Evolutionary conservation across 345 rosid species (phyloP), one percentile per base, ranked within the genome.

Genomic region (Diplotaxis tenuifolia): DNA sequence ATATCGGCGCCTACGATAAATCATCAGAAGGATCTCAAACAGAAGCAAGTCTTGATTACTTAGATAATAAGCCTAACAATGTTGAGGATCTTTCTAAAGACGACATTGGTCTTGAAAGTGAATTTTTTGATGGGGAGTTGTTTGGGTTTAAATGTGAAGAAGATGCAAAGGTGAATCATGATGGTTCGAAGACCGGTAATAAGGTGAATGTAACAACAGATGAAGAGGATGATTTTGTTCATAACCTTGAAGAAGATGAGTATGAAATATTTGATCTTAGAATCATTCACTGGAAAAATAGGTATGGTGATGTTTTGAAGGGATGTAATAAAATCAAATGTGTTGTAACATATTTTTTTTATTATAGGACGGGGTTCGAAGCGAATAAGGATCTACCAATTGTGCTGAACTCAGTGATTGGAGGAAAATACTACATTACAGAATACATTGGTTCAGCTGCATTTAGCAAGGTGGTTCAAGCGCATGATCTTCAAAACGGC

Each of bases 361-460:
- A 15, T 64, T 77, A 55, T 90, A 93, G 96, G 92, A 95, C 99
- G 50, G 99, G 99, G 56, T 95, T 92, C 15, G 99, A 95, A 87
- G 97, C 81, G 72, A 84, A 81, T 74, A 95, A 87, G 81, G 97
- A 95, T 71, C 76, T 95, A 34, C 96, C 91, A 2, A 83, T 95
- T 12, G 83, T 85, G 55, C 71, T 92, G 42, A 87, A 95, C 77
- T 72, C 89, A 1, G 85, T 89, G 69, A 76, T 92, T 54, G 98
- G 88, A 5, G 96, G 98, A 72, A 86, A 98, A 84, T 95, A 95
- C 70, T 87, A 88, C 72, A 88, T 88, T 21, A 93, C 89, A 0
- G 98, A 92, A 74, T 92, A 92, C 82, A 78, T 95, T 7, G 99
- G 98, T 29, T 95, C 98, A 0, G 98, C 99, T 57, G 98, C 99